Percentiles rank a stretch among this genome's conserved stretches.
Conservation (phyloP, 371 early-diverging fungal species). For the Saksenaea oblongispora region DNA sequence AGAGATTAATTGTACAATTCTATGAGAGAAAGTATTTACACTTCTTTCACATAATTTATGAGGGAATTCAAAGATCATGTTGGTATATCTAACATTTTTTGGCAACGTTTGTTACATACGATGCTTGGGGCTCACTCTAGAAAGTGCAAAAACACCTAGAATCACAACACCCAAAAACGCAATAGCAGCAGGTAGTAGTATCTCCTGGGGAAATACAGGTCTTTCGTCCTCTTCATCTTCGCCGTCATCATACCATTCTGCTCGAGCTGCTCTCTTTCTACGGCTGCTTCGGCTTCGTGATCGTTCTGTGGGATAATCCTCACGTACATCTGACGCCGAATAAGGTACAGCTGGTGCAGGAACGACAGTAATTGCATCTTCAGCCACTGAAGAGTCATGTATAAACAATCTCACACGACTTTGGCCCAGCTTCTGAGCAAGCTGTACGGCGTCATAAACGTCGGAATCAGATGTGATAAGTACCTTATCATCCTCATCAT, state of each 20-base stretch:
- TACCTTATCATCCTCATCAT: conserved; percentile 87
- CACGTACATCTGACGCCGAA: neutral
- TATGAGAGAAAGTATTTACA: neutral
- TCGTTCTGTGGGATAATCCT: conserved; percentile 3
- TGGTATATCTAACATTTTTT: neutral
- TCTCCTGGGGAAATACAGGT: conserved; percentile 52
- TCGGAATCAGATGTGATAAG: conserved; percentile 76
- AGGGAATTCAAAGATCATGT: neutral
- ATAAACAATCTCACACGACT: conserved; percentile 73
- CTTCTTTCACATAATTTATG: neutral
- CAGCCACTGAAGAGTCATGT: conserved; percentile 34
- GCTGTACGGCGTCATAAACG: conserved; percentile 75
- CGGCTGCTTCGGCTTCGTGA: neutral
- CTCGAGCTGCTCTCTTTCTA: conserved; percentile 3
- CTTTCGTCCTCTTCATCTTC: conserved; percentile 12
- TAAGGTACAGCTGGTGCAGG: neutral
- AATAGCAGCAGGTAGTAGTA: conserved; percentile 64
- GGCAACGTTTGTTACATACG: neutral
- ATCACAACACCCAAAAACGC: conserved; percentile 59
- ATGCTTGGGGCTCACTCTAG: conserved; percentile 16
- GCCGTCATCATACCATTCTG: conserved; percentile 9
- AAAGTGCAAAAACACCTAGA: conserved; percentile 56
- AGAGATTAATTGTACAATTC: neutral
- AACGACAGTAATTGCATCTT: neutral
- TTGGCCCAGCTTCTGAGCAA: conserved; percentile 72